Conservation (phyloP, 495 filamentous ascomycete genomes). For the Sordaria brevicollis region DNA sequence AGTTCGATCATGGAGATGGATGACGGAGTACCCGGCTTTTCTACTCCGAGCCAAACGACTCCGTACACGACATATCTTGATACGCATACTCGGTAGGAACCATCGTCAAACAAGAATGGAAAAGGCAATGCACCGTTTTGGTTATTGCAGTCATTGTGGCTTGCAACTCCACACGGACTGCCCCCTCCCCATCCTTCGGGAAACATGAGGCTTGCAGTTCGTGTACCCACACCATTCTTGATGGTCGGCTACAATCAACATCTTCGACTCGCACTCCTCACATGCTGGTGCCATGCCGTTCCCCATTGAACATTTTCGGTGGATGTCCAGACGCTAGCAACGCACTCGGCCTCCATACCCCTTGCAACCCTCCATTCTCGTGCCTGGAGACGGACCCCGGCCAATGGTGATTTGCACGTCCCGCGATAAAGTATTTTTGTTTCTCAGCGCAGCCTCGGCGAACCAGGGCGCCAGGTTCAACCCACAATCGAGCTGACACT, state of each 20-base stretch:
- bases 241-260: background rate
- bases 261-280: background rate
- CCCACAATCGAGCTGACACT: background rate
- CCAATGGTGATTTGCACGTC: conserved; percentile 1
- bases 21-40: background rate
- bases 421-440: background rate
- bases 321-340: background rate
- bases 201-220: background rate
- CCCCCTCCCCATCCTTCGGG: background rate
- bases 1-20: background rate
- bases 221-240: background rate
- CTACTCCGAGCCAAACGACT: background rate
- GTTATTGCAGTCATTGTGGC: background rate
- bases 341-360: background rate
- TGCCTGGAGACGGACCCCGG: background rate
- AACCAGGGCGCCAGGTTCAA: background rate
- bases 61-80: background rate
- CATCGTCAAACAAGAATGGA: background rate
- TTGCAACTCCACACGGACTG: background rate
- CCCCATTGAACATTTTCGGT: background rate
- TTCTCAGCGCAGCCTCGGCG: conserved; percentile 8
- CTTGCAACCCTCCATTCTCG: conserved; percentile 4
- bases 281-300: background rate
- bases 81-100: background rate
- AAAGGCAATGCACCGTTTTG: background rate